Evolutionary conservation across 1,139 yeast species (phyloP).

Genomic region (Hyphopichia buzzinii): DNA sequence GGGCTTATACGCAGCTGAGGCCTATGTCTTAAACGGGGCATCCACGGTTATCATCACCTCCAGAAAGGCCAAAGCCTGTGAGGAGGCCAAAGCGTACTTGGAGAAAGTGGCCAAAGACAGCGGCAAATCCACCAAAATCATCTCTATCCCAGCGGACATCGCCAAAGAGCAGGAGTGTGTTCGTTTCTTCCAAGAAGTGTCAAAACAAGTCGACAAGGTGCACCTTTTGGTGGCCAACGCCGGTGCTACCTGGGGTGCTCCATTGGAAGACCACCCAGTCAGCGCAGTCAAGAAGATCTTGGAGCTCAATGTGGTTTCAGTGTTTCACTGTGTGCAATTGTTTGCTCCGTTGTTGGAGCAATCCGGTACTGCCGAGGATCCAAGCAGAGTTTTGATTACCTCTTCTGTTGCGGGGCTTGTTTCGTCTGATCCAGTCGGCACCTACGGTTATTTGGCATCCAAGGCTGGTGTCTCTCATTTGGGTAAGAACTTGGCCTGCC

Average conservation of each 20-base stretch:
- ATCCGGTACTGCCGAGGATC: conserved; percentile 58
- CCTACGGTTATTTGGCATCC: conserved; percentile 72
- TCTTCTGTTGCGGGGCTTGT: conserved; percentile 57
- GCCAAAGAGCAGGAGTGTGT: conserved; percentile 51
- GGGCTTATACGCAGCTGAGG: conserved; percentile 69
- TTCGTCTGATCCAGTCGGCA: conserved; percentile 50
- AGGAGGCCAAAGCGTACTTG: conserved; percentile 53
- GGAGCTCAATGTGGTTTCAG: conserved; percentile 68
- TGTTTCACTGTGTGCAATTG: conserved; percentile 63
- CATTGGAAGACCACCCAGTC: conserved; percentile 60
- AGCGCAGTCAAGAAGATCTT: conserved; percentile 63
- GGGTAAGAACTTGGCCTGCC: conserved; percentile 61
- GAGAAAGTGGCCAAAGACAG: conserved; percentile 44
- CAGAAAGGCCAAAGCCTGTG: conserved; percentile 63
- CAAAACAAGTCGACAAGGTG: conserved; percentile 41
- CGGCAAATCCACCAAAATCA: conserved; percentile 43
- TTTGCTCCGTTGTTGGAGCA: conserved; percentile 57
- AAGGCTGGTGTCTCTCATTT: conserved; percentile 77
- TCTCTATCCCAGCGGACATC: conserved; percentile 61
- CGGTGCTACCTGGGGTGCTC: conserved; percentile 81
- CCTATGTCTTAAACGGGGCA: conserved; percentile 63
- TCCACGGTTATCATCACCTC: conserved; percentile 63
- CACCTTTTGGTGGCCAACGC: conserved; percentile 76
- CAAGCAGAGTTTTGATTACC: conserved; percentile 64
- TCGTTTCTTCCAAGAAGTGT: conserved; percentile 43